Evolutionary conservation across 2,329 filamentous ascomycete species (phyloP), one percentile per base, ranked within the genome.

Genomic region (Coniochaeta sp.): DNA sequence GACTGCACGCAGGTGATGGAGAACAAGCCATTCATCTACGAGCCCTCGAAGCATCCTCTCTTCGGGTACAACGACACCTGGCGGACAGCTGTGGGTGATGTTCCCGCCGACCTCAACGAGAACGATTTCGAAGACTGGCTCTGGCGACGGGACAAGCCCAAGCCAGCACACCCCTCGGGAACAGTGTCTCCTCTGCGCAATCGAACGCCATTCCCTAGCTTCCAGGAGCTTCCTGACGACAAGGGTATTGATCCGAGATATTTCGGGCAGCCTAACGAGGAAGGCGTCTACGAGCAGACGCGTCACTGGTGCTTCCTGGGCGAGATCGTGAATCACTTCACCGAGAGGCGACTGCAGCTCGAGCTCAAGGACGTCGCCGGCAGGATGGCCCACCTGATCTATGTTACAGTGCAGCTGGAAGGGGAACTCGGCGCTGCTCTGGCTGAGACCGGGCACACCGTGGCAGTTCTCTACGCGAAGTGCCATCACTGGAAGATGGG

Each of bases 51-150:
- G 5, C 38, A 24, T 6, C 16, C 14, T 5, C 20, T 26, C 9
- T 42, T 13, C 10, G 38, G 38, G n/a, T 12, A 8, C 10, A 12
- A 12, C 4, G 3, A 14, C 38, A 42, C 6, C 4, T 42, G 38
- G 38, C 18, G 20, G 2, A 42, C 38, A n/a, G 10, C 20, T 6
- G 6, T 26, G 3, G 38, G n/a, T 2, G 38, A 24, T n/a, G 38
- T 42, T 5, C 20, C 38, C 8, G 8, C 2, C 1, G 16, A 18
- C 10, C 12, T 45, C 4, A 14, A 26, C 7, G 13, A 8, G 10
- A 16, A 26, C 7, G 40, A 48, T 12, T 51, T 51, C 18, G 50
- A 51, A 14, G 42, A 51, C 31, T 51, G 38, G 50, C 28, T 51
- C 6, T 51, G 50, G 50, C 47, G 40, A 31, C 32, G 33, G 40